Evolutionary conservation across 2,329 filamentous ascomycete species (phyloP), one percentile per base, ranked within the genome.

Genomic region (Cylindrodendrum hubeiense): DNA sequence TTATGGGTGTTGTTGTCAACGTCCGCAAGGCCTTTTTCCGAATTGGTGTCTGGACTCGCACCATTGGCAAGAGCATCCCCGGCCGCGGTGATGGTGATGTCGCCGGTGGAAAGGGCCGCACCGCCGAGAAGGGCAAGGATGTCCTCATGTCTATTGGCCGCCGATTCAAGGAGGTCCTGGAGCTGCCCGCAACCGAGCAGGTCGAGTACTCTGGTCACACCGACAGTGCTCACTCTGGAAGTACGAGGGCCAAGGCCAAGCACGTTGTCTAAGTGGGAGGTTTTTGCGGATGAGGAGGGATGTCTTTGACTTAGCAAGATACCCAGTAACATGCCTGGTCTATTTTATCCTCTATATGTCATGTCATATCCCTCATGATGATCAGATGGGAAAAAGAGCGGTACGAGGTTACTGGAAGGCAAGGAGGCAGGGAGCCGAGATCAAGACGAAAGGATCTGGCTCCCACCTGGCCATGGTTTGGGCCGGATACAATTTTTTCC

Each of bases 1-100:
- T 99, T 80, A 98, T 98, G 96, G 96, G 96, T 70, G 97, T 99
- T 34, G 96, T 99, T 26, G 95, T 98, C 85, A 99, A 99, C 82
- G 95, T 99, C 65, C 93, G 96, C 81, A 98, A 97, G 86, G 95
- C 93, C 55, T 98, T 99, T 85, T 99, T 94, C 88, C 93, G 96
- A 85, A 92, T 99, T 73, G 95, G 95, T 78, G 90, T 98, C 74
- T 99, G 97, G 96, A 99, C 96, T 69, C 92, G 94, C 77, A 97
- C 95, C 63, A 94, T 94, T 60, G 95, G 95, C 78, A 95, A 95
- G 86, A 88, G 87, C 77, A 91, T 95, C 66, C 91, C 91, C 2
- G 90, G 89, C 65, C 92, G 93, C 71, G 92, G 92, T 63, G 90
- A 91, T 65, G 90, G 89, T 43, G 90, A 92, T 70, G 86, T 90